phyloP scores from a whole-genome alignment of 2,329 filamentous ascomycete species.

The Aspergillus hortae region DNA sequence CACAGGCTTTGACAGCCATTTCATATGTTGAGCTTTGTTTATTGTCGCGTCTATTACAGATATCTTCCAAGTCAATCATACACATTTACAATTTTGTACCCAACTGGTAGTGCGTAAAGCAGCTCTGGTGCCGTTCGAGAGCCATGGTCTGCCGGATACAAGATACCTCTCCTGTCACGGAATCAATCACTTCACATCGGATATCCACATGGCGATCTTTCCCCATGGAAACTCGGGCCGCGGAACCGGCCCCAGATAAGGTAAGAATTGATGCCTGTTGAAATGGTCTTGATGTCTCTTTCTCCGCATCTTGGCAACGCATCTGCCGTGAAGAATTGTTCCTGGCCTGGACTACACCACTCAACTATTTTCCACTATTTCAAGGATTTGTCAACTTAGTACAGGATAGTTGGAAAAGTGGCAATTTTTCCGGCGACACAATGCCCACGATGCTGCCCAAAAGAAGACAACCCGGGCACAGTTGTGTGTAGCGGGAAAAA shows the following conservation, averaged over 20 bases:
- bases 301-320: constrained; percentile 5
- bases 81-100: too few relatives aligned
- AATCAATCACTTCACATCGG: not conserved
- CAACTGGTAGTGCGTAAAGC: too few relatives aligned
- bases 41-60: constrained; percentile 1
- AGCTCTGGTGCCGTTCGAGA: too few relatives aligned
- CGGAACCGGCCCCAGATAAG: constrained; percentile 2
- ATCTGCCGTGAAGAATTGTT: not conserved
- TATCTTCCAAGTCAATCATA: too few relatives aligned
- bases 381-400: too few relatives aligned
- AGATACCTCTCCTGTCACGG: not conserved
- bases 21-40: constrained; percentile 1
- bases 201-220: not conserved
- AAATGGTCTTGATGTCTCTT: not conserved
- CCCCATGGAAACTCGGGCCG: constrained; percentile 9
- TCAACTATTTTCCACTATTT: too few relatives aligned
- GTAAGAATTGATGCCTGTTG: not conserved
- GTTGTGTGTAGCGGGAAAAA: constrained; percentile 2
- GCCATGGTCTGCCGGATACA: too few relatives aligned
- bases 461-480: not conserved
- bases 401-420: too few relatives aligned
- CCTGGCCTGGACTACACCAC: too few relatives aligned
- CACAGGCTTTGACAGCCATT: constrained; percentile 16
- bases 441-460: too few relatives aligned
- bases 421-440: too few relatives aligned